Conservation (phyloP, 2,329 filamentous ascomycete genomes). For the Exophiala sideris region DNA sequence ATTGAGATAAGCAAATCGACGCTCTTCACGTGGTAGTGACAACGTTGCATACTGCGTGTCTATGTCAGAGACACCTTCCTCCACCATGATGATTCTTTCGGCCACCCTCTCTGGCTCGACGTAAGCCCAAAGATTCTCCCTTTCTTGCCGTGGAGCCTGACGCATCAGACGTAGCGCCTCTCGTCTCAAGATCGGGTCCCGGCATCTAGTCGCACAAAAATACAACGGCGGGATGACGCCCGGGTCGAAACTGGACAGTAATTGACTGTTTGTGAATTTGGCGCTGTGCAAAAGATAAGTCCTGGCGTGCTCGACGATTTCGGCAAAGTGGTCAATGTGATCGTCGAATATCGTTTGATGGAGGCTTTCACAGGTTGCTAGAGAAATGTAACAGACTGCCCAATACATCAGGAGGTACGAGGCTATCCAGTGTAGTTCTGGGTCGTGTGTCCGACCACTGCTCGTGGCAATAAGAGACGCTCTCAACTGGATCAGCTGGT, state of each 20-base stretch:
- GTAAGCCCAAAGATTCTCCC: conserved; percentile 14
- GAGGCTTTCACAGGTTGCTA: conserved; percentile 11
- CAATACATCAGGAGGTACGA: conserved; percentile 24
- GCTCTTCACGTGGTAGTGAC: too few species aligned
- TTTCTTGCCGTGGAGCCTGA: conserved; percentile 10
- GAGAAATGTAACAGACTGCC: conserved; percentile 19
- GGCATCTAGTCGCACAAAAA: conserved; percentile 23
- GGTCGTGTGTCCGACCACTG: not conserved
- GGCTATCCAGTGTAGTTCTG: conserved; percentile 3
- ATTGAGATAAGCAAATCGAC: conserved; percentile 13
- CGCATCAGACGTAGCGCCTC: conserved; percentile 17
- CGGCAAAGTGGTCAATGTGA: conserved; percentile 15
- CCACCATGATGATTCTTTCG: conserved; percentile 15
- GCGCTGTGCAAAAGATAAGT: conserved; percentile 6
- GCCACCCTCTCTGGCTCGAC: conserved; percentile 15
- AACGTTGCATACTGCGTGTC: not conserved
- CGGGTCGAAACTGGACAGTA: conserved; percentile 7
- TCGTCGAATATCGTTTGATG: conserved; percentile 17
- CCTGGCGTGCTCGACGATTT: conserved; percentile 16
- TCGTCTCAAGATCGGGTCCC: conserved; percentile 18
- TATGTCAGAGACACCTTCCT: conserved; percentile 7
- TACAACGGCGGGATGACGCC: conserved; percentile 19
- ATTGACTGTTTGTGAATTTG: not conserved
- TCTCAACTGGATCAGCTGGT: conserved; percentile 14
- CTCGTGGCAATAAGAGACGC: conserved; percentile 4